phyloP scores from a whole-genome alignment of 345 rosid species.

The Anastatica hierochuntica region DNA sequence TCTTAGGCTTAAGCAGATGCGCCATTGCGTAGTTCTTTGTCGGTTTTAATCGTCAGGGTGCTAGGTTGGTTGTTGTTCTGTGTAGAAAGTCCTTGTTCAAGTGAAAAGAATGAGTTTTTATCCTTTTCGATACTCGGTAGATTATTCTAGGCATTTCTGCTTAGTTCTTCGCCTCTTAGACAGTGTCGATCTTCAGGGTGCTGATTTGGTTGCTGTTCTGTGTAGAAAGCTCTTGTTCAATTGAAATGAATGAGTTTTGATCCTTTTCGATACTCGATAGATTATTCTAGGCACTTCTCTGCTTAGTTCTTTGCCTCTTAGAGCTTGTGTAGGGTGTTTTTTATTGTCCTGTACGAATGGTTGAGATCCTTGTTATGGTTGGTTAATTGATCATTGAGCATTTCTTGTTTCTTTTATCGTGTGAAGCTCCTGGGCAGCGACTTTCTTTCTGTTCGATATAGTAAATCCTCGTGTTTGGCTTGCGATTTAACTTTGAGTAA shows the following conservation, averaged over 20 bases:
- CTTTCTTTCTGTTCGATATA: too few relatives aligned
- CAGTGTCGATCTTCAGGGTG: neutral
- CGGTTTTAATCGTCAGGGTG: neutral
- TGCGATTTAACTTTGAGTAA: neutral
- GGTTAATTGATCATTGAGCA: neutral
- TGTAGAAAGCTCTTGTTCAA: neutral
- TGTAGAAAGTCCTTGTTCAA: neutral
- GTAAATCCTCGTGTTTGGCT: too few relatives aligned
- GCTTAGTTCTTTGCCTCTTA: slow-evolving; percentile 2
- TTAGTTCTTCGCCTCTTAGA: slow-evolving; percentile 2
- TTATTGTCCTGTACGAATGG: neutral
- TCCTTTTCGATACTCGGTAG: neutral
- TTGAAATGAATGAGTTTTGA: neutral
- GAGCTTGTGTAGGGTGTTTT: neutral
- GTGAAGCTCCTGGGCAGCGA: neutral
- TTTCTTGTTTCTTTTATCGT: neutral
- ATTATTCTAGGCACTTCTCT: neutral
- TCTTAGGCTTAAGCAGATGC: neutral
- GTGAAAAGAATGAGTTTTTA: neutral
- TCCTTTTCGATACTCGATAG: neutral
- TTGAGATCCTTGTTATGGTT: neutral
- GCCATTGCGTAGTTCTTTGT: neutral
- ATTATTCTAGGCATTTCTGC: neutral
- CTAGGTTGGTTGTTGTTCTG: neutral
- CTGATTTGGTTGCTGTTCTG: neutral